phyloP scores from a whole-genome alignment of 306 rosid genomes.

The Senna tora region DNA sequence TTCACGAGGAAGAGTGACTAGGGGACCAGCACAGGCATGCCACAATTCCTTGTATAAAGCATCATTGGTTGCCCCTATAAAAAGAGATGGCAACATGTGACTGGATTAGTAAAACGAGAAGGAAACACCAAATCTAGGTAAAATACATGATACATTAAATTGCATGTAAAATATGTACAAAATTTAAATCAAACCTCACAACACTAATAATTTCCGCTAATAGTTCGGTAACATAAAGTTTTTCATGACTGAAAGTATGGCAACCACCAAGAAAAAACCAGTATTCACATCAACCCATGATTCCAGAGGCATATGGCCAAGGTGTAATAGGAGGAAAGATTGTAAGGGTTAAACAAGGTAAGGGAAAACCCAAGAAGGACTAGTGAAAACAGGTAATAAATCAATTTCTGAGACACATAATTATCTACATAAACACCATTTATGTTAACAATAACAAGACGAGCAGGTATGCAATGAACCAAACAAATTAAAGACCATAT shows the following conservation, averaged over 20 bases:
- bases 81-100: slow-evolving; percentile 26
- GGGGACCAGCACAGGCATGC: slow-evolving; percentile 99
- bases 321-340: neutral
- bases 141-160: neutral
- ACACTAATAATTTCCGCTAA: too few species aligned
- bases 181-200: neutral
- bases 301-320: neutral
- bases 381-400: neutral
- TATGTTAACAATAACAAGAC: neutral
- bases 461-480: too few species aligned
- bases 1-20: slow-evolving; percentile 91
- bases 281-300: neutral
- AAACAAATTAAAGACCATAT: neutral
- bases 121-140: neutral
- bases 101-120: slow-evolving; percentile 3
- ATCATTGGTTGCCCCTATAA: slow-evolving; percentile 62
- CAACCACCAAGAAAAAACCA: neutral
- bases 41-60: slow-evolving; percentile 93
- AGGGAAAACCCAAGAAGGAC: neutral
- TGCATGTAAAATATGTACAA: neutral
- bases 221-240: neutral
- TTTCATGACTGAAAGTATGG: neutral
- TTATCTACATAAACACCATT: neutral
- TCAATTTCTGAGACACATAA: too few species aligned
- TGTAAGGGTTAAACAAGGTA: too few species aligned